Base-by-base conservation (phyloP, 2,329 filamentous ascomycete genomes). In the Didymellaceae sp. region DNA sequence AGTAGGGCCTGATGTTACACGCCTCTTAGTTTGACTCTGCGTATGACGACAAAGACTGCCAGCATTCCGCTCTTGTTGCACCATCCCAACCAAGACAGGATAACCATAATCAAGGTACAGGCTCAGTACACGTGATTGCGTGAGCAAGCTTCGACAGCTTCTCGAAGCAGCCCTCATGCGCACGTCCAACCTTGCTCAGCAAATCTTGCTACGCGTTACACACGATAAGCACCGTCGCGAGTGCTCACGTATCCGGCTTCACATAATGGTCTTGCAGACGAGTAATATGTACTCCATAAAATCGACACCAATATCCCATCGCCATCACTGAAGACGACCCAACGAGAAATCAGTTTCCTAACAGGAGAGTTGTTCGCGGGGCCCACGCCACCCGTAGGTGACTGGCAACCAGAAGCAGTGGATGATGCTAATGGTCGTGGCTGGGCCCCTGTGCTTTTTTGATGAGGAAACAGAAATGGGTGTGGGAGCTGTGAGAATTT, bases 261-360 rank as follows among this genome's bases (percentile, higher is more conserved):
- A 34, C 20, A 11, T 21, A 31, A 37, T 8, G n/a, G 33, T 16
- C 10, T 13, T 25, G 16, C 25, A 38, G 25, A 25, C 22, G 17
- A 42, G 44, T 52, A 72, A 74, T 75, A 80, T 84, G 82, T 85
- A 75, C 85, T 85, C 85, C 83, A 48, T 56, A 79, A 86, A 72
- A 82, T 86, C 84, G 85, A 86, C 86, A 87, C 86, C 83, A 79
- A 75, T 75, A 77, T 76, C 82, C 79, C 84, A 85, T 86, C 83
- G 85, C 84, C 83, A 81, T 86, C 85, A 86, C 68, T 81, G 58
- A 85, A 88, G 84, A 85, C 77, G 82, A 87, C 83, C 76, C 83
- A 66, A 82, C 83, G 84, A 80, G 79, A 79, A 78, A 76, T 77
- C 80, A 84, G 86, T 84, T 88, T 88, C 85, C 86, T 88, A 86